Conservation (phyloP, 176 grass and related monocot species). For the Luzula sylvatica region DNA sequence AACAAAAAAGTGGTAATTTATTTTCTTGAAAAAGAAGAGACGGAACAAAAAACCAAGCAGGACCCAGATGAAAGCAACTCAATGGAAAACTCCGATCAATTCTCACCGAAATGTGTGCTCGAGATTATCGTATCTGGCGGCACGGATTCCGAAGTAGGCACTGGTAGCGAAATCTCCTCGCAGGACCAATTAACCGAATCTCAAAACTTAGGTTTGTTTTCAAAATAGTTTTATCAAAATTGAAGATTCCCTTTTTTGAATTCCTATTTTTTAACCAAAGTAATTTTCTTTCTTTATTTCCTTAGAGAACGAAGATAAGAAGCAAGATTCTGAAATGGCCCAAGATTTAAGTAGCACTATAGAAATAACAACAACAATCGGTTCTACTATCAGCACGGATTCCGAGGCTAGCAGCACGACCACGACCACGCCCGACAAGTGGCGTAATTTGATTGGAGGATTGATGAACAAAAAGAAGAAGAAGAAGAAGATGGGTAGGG, state of each 20-base stretch:
- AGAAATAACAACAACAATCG: slow-evolving; percentile 11
- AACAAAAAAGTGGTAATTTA: too few species aligned
- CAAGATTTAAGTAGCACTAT: background rate
- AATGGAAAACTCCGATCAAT: slow-evolving; percentile 20
- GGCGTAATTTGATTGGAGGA: slow-evolving; percentile 59
- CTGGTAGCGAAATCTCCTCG: slow-evolving; percentile 27
- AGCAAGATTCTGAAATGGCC: slow-evolving; percentile 4
- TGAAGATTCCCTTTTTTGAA: background rate
- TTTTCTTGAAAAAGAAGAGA: too few species aligned
- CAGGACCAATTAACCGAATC: slow-evolving; percentile 35
- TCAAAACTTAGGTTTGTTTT: slow-evolving; percentile 9
- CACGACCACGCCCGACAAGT: slow-evolving; percentile 25
- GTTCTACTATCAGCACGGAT: slow-evolving; percentile 16
- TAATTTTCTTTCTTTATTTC: background rate
- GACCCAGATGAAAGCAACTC: too few species aligned
- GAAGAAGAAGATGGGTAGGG: slow-evolving; percentile 48
- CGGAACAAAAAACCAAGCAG: too few species aligned
- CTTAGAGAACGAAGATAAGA: slow-evolving; percentile 10
- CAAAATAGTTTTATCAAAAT: too few species aligned
- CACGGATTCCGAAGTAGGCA: slow-evolving; percentile 23
- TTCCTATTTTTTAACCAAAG: background rate
- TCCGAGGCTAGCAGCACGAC: background rate
- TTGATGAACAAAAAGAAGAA: slow-evolving; percentile 61
- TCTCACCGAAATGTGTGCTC: slow-evolving; percentile 44
- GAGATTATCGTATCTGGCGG: slow-evolving; percentile 38